phyloP scores from a whole-genome alignment of 257 asterid species.

The Ocimum tenuiflorum region DNA sequence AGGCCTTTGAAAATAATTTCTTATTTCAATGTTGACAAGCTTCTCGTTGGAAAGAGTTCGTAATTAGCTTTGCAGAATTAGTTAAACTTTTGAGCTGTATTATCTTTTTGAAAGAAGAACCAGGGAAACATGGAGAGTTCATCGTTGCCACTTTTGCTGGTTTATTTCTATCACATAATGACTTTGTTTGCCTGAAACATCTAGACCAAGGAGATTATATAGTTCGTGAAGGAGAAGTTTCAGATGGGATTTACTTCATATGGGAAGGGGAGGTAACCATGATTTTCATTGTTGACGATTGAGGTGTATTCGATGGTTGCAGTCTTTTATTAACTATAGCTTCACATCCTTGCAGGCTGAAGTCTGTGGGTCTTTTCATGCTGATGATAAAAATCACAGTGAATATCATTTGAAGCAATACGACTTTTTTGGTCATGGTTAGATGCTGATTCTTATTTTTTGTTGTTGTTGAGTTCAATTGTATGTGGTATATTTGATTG shows the following conservation, averaged over 20 bases:
- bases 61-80: neutral
- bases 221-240: slow-evolving; percentile 71
- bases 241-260: slow-evolving; percentile 72
- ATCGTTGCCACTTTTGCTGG: slow-evolving; percentile 2
- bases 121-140: neutral
- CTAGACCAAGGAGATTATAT: slow-evolving; percentile 70
- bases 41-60: neutral
- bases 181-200: no score
- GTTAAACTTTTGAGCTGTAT: neutral
- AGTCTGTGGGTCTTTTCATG: slow-evolving; percentile 60
- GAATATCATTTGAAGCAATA: slow-evolving; percentile 62
- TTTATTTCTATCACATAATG: neutral
- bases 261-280: slow-evolving; percentile 82
- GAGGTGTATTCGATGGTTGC: slow-evolving; percentile 1
- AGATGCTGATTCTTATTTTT: slow-evolving; percentile 28
- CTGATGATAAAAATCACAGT: slow-evolving; percentile 49
- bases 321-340: slow-evolving; percentile 1
- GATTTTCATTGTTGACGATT: slow-evolving; percentile 13
- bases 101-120: no score
- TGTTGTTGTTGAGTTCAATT: neutral
- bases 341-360: slow-evolving; percentile 59
- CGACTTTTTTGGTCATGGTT: slow-evolving; percentile 87
- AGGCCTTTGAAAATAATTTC: no score
- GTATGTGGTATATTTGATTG: slow-evolving; percentile 7
- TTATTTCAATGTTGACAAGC: neutral